A percentile compares a stretch with the other conserved stretches of the same genome.
Conservation (phyloP, 768 basidiomycete genomes). For the Ephemerocybe angulata region DNA sequence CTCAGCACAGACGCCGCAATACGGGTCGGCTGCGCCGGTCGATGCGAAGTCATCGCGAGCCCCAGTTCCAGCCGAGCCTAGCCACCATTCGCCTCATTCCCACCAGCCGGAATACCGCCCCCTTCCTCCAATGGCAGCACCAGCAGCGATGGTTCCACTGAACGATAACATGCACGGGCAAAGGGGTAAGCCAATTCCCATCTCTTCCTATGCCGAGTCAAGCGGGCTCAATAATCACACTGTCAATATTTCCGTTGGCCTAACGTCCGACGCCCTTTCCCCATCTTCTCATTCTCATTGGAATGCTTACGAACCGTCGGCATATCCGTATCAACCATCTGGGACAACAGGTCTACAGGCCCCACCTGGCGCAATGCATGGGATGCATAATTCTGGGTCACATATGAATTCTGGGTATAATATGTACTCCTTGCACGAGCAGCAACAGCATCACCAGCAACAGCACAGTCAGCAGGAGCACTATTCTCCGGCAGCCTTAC, state of each 20-base stretch:
- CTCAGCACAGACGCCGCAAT: neutral
- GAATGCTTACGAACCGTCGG: neutral
- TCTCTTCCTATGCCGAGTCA: conserved; percentile 2
- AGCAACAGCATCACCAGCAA: neutral
- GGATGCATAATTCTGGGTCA: neutral
- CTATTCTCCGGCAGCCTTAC: neutral
- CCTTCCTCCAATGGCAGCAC: neutral
- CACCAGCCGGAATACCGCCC: conserved; percentile 6
- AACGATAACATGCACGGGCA: conserved; percentile 1
- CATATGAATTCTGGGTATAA: neutral
- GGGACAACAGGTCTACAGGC: neutral
- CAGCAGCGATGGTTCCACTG: neutral
- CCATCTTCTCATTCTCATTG: neutral
- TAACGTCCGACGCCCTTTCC: neutral
- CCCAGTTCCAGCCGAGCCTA: neutral
- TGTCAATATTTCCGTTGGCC: conserved; percentile 2
- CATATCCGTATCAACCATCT: conserved; percentile 1
- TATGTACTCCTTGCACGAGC: neutral
- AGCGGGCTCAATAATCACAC: conserved; percentile 5
- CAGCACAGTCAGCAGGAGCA: too few species aligned
- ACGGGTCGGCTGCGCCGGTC: neutral
- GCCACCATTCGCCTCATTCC: conserved; percentile 7
- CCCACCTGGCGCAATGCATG: neutral
- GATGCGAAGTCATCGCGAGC: neutral
- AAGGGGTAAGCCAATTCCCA: conserved; percentile 2